phyloP scores from a whole-genome alignment of 345 rosid genomes.

The Syzygium grande region DNA sequence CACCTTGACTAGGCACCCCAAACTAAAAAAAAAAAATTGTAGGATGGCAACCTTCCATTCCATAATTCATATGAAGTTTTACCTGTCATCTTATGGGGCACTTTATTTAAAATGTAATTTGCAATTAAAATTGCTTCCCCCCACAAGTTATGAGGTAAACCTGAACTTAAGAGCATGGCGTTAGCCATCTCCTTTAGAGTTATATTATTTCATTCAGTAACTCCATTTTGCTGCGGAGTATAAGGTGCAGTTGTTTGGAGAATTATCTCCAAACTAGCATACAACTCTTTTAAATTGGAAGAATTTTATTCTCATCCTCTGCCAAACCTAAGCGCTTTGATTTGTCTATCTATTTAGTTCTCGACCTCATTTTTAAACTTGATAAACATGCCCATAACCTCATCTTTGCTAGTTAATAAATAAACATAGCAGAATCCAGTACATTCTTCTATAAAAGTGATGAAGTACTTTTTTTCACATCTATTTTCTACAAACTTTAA shows the following conservation, averaged over 20 bases:
- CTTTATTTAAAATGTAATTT: no score
- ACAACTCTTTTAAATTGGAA: background rate
- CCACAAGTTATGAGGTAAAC: background rate
- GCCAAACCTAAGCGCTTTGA: no score
- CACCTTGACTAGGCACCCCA: background rate
- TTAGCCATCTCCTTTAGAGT: background rate
- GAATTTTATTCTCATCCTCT: background rate
- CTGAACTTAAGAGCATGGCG: background rate
- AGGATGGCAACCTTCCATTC: background rate
- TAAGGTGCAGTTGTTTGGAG: no score
- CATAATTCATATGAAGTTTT: background rate
- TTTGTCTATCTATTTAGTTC: background rate
- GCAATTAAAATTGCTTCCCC: fast-evolving
- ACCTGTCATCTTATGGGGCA: fast-evolving
- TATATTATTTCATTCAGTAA: no score
- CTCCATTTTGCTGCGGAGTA: background rate
- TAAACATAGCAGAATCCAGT: background rate
- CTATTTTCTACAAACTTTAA: no score
- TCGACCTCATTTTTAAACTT: background rate
- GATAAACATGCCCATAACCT: background rate
- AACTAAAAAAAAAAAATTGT: no score
- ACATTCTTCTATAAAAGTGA: background rate
- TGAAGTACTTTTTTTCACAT: no score
- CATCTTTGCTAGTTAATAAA: no score
- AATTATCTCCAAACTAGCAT: background rate